Evolutionary conservation across 352 stramenopile species (phyloP).

Genomic region (Hyphochytrium catenoides): DNA sequence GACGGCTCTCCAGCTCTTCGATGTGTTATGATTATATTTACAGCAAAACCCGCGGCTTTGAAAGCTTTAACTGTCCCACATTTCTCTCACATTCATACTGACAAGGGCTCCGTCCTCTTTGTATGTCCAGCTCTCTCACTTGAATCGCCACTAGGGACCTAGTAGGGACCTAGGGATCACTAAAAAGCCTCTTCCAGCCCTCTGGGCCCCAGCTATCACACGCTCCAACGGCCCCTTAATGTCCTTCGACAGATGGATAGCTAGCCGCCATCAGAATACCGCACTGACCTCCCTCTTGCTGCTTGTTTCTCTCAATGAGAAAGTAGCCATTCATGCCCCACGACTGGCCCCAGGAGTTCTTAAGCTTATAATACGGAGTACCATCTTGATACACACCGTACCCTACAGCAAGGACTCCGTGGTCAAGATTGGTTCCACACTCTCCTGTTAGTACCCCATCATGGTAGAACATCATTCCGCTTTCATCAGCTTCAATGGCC

Average conservation of each 20-base stretch:
- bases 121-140: too few relatives aligned
- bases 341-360: constrained; percentile 84
- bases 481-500: constrained; percentile 78
- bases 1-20: too few relatives aligned
- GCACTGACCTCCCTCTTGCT: constrained; percentile 37
- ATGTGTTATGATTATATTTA: too few relatives aligned
- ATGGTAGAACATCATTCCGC: constrained; percentile 89
- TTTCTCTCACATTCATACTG: too few relatives aligned
- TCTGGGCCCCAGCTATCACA: too few relatives aligned
- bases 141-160: too few relatives aligned
- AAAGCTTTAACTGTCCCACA: too few relatives aligned
- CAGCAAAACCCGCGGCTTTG: too few relatives aligned
- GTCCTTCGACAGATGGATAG: constrained; percentile 35
- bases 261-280: constrained; percentile 56
- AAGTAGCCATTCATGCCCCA: constrained; percentile 87
- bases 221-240: too few relatives aligned
- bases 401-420: constrained; percentile 86
- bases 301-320: constrained; percentile 47
- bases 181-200: too few relatives aligned
- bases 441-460: constrained; percentile 59
- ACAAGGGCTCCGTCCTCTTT: too few relatives aligned
- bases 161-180: too few relatives aligned
- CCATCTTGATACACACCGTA: constrained; percentile 71
- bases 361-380: constrained; percentile 79
- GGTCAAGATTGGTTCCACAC: constrained; percentile 79